These are phyloP conservation scores for Fragaria vesca DNA, from an alignment of 306 rosid species.

Conservation along the genomic window DNA sequence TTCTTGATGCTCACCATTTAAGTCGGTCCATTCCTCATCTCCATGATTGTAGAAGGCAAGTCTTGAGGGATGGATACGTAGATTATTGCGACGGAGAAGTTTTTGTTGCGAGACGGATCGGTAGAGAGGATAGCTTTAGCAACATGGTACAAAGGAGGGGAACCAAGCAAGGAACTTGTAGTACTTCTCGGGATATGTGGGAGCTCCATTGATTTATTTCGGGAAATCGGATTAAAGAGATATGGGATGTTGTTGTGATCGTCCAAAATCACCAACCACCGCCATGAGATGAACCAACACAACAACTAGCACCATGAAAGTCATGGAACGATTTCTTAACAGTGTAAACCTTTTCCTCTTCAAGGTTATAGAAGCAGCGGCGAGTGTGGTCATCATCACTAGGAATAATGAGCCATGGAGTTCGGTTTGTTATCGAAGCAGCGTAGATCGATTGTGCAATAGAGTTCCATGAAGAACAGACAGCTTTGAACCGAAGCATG, in stretches of 20 bases:
- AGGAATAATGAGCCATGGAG: conserved; percentile 3
- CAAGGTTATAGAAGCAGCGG: neutral
- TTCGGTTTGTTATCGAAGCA: neutral
- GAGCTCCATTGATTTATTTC: neutral
- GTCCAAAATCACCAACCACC: conserved; percentile 1
- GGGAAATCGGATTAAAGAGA: conserved; percentile 5
- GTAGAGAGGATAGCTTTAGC: neutral
- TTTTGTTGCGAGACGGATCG: neutral
- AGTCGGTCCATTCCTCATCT: neutral
- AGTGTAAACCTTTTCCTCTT: neutral
- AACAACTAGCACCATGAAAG: neutral
- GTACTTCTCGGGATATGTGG: neutral
- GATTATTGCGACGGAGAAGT: neutral
- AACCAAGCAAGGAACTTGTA: neutral
- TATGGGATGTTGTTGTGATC: no score
- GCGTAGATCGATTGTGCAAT: neutral
- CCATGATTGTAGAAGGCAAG: neutral
- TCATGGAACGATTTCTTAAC: neutral
- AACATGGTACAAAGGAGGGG: neutral
- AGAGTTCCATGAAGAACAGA: no score
- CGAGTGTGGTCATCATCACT: neutral
- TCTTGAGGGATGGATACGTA: neutral
- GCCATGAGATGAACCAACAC: conserved; percentile 13
- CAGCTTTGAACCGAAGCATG: no score
- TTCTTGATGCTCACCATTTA: neutral